Base-by-base conservation (phyloP, 768 basidiomycete species). In the Phylloporus rhodoxanthus region DNA sequence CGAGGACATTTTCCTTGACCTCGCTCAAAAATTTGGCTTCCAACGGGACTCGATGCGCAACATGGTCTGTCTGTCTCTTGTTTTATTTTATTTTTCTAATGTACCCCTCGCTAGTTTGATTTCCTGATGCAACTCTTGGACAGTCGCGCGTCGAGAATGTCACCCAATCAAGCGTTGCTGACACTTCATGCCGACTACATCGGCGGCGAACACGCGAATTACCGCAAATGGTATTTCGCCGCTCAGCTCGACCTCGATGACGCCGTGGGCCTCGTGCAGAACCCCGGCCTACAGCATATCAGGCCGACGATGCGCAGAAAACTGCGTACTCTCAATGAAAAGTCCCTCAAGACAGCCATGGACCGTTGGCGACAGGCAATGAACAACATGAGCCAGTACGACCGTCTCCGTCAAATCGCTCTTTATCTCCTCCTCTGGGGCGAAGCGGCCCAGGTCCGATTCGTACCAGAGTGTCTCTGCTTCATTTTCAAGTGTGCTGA, bases 401-500 rank as follows among this genome's bases (percentile, higher is more conserved):
- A 99, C 65, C 84, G 96, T 45, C 81, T 98, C 47, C 80, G 96
- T 28, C 96, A 99, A 70, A 85, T 99, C 57, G 96, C 96, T 0
- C 78, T 99, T 4, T 98, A 87, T 66, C 79, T 98, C 23, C 79
- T 99, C 23, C 90, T 91, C 55, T 99, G 96, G 96, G 96, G 95
- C 48, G 96, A 99, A 69, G 94, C 91, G 0, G 95, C 96, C 11
- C 93, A 97, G 63, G 92, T 98, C 34, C 85, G 96, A 13, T 98
- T 97, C 69, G 79, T 91, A 13, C 95, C 96, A 2, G 96, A 99
- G 67, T 94, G 91, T 61, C 72, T 99, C 40, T 97, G 93, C 72
- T 99, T 97, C 78, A 96, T 99, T 70, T 99, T 99, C 86, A 99
- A 99, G 72, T 98, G 96, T 63, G 96, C 96, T 13, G 96, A 99